Conservation (phyloP, 139 green algal genomes). For the Picochlorum costavermella region DNA sequence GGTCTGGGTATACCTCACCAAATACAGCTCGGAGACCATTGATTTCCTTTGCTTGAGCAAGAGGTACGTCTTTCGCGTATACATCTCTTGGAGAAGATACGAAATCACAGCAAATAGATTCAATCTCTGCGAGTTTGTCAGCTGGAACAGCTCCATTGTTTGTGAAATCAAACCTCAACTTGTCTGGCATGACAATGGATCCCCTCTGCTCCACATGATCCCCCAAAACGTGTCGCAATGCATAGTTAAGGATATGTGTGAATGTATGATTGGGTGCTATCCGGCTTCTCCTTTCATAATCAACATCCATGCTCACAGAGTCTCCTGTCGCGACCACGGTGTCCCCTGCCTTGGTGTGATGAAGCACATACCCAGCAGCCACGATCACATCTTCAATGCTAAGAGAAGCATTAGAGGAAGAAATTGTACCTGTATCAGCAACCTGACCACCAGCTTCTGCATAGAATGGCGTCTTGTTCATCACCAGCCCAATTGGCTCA, state of each 20-base stretch:
- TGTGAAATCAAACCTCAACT: conserved; percentile 96
- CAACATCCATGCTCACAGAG: conserved; percentile 55
- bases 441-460: conserved; percentile 84
- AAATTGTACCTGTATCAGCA: conserved; percentile 62
- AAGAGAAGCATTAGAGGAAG: conserved; percentile 12
- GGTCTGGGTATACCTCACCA: conserved; percentile 96
- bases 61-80: conserved; percentile 70
- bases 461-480: conserved; percentile 88
- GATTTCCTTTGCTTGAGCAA: conserved; percentile 74
- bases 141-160: conserved; percentile 60
- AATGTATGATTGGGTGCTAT: conserved; percentile 97
- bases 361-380: conserved; percentile 93
- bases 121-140: conserved; percentile 36
- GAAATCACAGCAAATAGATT: conserved; percentile 53
- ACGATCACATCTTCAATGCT: conserved; percentile 39
- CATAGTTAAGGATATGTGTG: conserved; percentile 96
- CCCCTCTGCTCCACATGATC: conserved; percentile 96
- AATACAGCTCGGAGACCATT: conserved; percentile 89
- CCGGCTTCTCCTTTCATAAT: conserved; percentile 63
- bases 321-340: conserved; percentile 55
- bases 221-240: conserved; percentile 72
- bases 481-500: conserved; percentile 72
- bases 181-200: conserved; percentile 83
- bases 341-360: conserved; percentile 29
- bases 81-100: conserved; percentile 50